phyloP scores from a whole-genome alignment of 2,329 filamentous ascomycete genomes.

The Trichocomaceae sp. region DNA sequence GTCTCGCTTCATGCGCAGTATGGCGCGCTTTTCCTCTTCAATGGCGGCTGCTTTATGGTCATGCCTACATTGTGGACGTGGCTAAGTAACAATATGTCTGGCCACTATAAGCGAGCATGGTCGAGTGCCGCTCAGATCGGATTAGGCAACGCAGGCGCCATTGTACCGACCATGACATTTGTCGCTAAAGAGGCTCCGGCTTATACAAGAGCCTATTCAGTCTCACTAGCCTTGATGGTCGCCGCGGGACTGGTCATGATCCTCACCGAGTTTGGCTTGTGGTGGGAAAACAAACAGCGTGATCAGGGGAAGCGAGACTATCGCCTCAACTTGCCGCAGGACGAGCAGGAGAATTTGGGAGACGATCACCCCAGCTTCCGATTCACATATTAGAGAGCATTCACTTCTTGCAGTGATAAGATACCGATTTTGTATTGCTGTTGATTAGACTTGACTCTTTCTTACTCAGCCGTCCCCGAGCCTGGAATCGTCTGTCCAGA shows the following conservation, averaged over 20 bases:
- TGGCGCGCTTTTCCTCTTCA: constrained; percentile 58
- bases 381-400: neutral
- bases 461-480: neutral
- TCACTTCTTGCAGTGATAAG: neutral
- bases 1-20: constrained; percentile 49
- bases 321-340: neutral
- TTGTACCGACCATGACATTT: constrained; percentile 61
- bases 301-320: neutral
- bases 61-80: constrained; percentile 62
- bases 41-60: constrained; percentile 52
- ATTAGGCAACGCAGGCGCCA: constrained; percentile 63
- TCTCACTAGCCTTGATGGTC: neutral
- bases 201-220: constrained; percentile 32
- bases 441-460: neutral
- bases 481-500: neutral
- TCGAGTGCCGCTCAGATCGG: constrained; percentile 64
- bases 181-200: constrained; percentile 58
- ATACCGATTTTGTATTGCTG: neutral
- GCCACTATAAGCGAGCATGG: constrained; percentile 60
- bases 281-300: neutral
- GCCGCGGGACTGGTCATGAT: neutral
- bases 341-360: neutral
- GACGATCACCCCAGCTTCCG: neutral
- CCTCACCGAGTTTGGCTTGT: neutral
- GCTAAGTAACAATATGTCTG: constrained; percentile 62